Percentiles rank a stretch among this genome's conserved stretches.
Conservation (phyloP, 108 stramenopile species). For the Pinguiococcus pyrenoidosus region DNA sequence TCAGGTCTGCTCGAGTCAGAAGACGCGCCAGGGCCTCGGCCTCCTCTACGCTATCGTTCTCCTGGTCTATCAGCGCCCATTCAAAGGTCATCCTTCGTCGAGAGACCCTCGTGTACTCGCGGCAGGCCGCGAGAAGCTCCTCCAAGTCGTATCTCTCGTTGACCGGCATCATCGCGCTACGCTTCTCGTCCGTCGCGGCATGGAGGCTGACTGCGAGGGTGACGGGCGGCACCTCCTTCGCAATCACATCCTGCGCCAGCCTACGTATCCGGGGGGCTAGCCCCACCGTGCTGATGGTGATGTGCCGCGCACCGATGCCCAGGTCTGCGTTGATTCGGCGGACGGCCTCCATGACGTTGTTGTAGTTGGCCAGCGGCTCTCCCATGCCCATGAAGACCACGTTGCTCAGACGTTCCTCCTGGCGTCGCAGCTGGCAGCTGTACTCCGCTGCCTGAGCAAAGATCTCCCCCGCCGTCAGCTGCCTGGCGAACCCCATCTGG, state of each 20-base stretch:
- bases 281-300: conserved; percentile 79
- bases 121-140: conserved; percentile 62
- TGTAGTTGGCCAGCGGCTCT: conserved; percentile 73
- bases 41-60: conserved; percentile 66
- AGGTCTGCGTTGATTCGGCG: conserved; percentile 65
- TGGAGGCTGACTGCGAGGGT: conserved; percentile 77
- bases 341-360: conserved; percentile 71
- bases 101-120: conserved; percentile 58
- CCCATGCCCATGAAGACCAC: conserved; percentile 97
- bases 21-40: conserved; percentile 24
- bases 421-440: conserved; percentile 6
- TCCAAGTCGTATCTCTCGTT: conserved; percentile 69
- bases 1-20: conserved; percentile 20
- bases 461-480: conserved; percentile 75
- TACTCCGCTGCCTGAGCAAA: conserved; percentile 22
- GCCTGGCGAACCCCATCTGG: conserved; percentile 89
- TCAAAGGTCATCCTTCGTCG: conserved; percentile 74
- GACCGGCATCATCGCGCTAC: conserved; percentile 68
- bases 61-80: conserved; percentile 82
- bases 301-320: conserved; percentile 79
- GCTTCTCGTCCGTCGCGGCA: conserved; percentile 70
- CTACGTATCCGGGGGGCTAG: conserved; percentile 28
- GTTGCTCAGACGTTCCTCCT: conserved; percentile 60
- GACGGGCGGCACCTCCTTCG: conserved; percentile 55
- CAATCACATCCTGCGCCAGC: conserved; percentile 51